Percentiles rank a stretch among this genome's conserved stretches.
Evolutionary conservation across 163 green algal species (phyloP).

Genomic region (Chlamydomonas reinhardtii): DNA sequence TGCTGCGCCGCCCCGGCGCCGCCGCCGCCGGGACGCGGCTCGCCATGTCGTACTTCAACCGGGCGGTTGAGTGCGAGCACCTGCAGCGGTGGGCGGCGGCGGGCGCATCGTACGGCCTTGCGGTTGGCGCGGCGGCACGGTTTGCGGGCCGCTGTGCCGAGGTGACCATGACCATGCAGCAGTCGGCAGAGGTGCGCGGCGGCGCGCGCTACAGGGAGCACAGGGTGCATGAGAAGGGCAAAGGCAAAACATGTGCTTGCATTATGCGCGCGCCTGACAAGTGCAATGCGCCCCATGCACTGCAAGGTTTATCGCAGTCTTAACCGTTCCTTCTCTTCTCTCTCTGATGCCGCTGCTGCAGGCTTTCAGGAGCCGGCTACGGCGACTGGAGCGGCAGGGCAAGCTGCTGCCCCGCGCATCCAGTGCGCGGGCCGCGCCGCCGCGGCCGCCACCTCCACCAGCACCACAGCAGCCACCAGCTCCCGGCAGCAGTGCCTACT

Average conservation of each 20-base stretch:
- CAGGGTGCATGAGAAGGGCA: neutral
- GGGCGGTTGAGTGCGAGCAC: conserved; percentile 54
- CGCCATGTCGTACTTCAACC: conserved; percentile 54
- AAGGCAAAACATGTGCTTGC: too few species aligned
- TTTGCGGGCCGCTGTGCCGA: conserved; percentile 13
- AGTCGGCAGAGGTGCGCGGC: conserved; percentile 11
- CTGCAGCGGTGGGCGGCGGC: conserved; percentile 26
- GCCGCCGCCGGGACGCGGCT: conserved; percentile 8
- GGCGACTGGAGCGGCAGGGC: conserved; percentile 14
- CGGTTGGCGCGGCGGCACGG: conserved; percentile 16
- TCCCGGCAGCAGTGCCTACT: too few species aligned
- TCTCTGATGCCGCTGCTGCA: too few species aligned
- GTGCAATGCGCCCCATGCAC: too few species aligned
- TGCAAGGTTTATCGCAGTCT: too few species aligned
- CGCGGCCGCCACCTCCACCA: neutral
- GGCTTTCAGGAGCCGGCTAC: conserved; percentile 28
- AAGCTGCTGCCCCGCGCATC: neutral
- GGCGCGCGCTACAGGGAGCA: neutral
- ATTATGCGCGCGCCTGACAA: too few species aligned
- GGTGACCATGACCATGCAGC: conserved; percentile 27
- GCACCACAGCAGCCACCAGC: neutral
- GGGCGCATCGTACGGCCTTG: conserved; percentile 7
- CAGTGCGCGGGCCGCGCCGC: neutral
- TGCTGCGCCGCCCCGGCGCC: conserved; percentile 7
- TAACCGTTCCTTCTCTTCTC: too few species aligned